phyloP scores from a whole-genome alignment of 1,284 basidiomycete species.

The Tranzscheliella williamsii region DNA sequence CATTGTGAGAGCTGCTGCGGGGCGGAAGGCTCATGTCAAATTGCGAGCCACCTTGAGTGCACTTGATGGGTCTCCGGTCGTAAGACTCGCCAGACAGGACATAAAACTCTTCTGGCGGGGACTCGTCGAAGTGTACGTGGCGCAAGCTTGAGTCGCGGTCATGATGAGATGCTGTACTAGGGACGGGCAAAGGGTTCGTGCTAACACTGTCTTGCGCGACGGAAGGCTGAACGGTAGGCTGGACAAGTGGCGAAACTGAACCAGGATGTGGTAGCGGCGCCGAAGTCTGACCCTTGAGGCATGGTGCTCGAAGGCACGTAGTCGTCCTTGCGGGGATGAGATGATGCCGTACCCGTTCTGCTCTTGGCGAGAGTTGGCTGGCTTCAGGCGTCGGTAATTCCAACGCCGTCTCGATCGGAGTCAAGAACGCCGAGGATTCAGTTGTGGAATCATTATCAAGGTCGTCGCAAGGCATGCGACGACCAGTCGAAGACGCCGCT shows the following conservation, averaged over 20 bases:
- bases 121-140: conserved; percentile 42
- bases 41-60: conserved; percentile 43
- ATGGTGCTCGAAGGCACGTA: conserved; percentile 38
- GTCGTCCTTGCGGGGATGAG: conserved; percentile 36
- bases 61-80: conserved; percentile 50
- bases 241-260: too few relatives aligned
- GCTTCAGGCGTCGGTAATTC: conserved; percentile 26
- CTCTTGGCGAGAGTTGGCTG: conserved; percentile 21
- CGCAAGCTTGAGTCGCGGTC: conserved; percentile 11
- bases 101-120: conserved; percentile 41
- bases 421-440: not conserved
- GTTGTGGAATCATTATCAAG: too few relatives aligned
- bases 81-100: conserved; percentile 40
- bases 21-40: conserved; percentile 48
- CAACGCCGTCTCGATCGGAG: conserved; percentile 18
- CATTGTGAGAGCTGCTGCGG: conserved; percentile 26
- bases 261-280: too few relatives aligned
- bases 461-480: too few relatives aligned
- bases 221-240: not conserved
- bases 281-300: conserved; percentile 31
- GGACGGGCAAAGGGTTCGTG: too few relatives aligned
- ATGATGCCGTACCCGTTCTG: conserved; percentile 31
- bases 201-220: too few relatives aligned
- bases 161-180: too few relatives aligned
- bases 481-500: too few relatives aligned